These are phyloP conservation scores for Glycine tomentella DNA, from an alignment of 306 rosid genomes.

Conservation along the genomic window DNA sequence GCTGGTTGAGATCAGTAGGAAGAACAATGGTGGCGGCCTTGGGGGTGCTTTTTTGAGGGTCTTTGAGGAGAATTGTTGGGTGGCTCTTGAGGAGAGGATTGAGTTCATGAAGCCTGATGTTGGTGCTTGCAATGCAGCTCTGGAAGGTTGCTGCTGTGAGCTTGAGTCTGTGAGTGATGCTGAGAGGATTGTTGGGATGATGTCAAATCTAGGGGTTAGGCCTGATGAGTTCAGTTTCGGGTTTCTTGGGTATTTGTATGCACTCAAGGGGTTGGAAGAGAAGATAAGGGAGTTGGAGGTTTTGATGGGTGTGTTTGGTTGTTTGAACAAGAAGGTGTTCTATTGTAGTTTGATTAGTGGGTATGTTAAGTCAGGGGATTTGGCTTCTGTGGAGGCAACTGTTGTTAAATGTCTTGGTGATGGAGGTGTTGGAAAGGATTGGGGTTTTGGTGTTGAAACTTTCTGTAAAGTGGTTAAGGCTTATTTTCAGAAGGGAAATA, in stretches of 20 bases:
- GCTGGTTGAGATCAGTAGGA: conserved; percentile 70
- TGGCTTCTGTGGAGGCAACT: conserved; percentile 66
- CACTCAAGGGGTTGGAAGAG: conserved; percentile 70
- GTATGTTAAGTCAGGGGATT: conserved; percentile 71
- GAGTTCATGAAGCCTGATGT: conserved; percentile 78
- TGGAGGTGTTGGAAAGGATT: conserved; percentile 44
- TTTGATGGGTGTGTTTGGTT: conserved; percentile 72
- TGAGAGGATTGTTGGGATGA: conserved; percentile 68
- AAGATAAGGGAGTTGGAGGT: conserved; percentile 68
- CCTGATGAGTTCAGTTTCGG: conserved; percentile 86
- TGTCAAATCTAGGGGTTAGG: conserved; percentile 67
- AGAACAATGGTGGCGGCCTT: conserved; percentile 46
- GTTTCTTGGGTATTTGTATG: conserved; percentile 85
- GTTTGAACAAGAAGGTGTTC: conserved; percentile 49
- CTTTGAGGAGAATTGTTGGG: conserved; percentile 77
- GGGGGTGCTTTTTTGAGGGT: conserved; percentile 60
- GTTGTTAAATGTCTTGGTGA: conserved; percentile 67
- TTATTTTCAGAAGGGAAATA: conserved; percentile 61
- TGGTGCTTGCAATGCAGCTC: conserved; percentile 82
- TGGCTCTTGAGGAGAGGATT: conserved; percentile 76
- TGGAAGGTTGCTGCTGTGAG: conserved; percentile 79
- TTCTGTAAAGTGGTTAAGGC: conserved; percentile 71
- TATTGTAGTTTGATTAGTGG: conserved; percentile 71
- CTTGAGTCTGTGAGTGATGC: conserved; percentile 79
- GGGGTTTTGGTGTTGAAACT: conserved; percentile 65